phyloP scores from a whole-genome alignment of 2,329 filamentous ascomycete species.

The Zymoseptoria brevis region DNA sequence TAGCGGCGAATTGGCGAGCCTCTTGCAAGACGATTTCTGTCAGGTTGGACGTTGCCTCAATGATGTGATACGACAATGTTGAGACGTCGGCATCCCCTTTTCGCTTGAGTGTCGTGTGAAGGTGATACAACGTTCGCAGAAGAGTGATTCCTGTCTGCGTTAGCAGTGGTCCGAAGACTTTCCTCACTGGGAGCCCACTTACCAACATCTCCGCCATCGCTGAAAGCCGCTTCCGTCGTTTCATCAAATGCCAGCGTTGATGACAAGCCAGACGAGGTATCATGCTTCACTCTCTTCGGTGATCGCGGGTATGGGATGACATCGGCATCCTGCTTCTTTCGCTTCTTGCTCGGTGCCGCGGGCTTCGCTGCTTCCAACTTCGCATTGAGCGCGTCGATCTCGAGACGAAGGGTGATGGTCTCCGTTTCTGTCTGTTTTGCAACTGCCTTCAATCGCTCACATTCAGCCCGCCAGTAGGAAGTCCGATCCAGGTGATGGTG shows the following conservation, averaged over 20 bases:
- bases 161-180: neutral
- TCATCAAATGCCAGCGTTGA: neutral
- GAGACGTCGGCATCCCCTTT: constrained; percentile 9
- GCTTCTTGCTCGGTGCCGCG: constrained; percentile 18
- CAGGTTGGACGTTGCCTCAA: constrained; percentile 16
- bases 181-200: neutral
- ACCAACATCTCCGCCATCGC: constrained; percentile 19
- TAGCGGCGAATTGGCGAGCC: constrained; percentile 4
- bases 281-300: constrained; percentile 19
- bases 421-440: constrained; percentile 14
- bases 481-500: constrained; percentile 34
- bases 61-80: constrained; percentile 23
- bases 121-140: constrained; percentile 23
- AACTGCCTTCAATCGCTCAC: constrained; percentile 17
- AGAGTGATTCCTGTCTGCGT: constrained; percentile 17
- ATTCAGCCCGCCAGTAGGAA: constrained; percentile 32
- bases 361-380: constrained; percentile 11
- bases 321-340: constrained; percentile 24
- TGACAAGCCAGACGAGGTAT: constrained; percentile 5
- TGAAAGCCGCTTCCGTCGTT: constrained; percentile 9
- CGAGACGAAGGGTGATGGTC: constrained; percentile 15
- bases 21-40: constrained; percentile 17
- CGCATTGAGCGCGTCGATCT: constrained; percentile 19
- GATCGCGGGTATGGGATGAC: constrained; percentile 17
- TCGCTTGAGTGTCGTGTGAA: constrained; percentile 21